phyloP scores from a whole-genome alignment of 106 monocot species.

The Allium sativum region DNA sequence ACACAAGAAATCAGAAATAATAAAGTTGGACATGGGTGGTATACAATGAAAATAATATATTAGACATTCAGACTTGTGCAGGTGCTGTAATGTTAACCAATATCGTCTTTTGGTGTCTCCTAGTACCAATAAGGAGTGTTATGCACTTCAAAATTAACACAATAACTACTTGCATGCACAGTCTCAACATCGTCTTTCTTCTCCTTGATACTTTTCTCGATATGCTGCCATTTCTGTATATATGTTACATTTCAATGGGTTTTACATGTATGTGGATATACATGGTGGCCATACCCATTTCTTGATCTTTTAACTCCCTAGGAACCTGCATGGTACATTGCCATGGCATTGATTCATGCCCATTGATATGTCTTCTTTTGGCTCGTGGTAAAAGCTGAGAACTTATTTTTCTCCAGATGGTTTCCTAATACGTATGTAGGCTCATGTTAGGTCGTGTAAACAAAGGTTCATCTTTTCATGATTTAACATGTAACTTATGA shows the following conservation, averaged over 20 bases:
- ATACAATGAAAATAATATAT: conserved; percentile 50
- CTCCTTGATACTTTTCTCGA: conserved; percentile 62
- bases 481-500: no score
- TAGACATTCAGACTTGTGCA: conserved; percentile 28
- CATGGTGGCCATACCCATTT: conserved; percentile 96
- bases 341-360: conserved; percentile 55
- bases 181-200: conserved; percentile 42
- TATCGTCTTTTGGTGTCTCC: conserved; percentile 44
- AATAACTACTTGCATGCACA: conserved; percentile 35
- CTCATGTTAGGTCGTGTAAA: no score
- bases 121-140: conserved; percentile 25
- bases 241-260: conserved; percentile 86
- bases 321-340: conserved; percentile 65
- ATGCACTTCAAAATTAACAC: conserved; percentile 17
- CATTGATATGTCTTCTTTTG: conserved; percentile 53
- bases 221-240: conserved; percentile 67
- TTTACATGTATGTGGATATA: conserved; percentile 72
- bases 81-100: conserved; percentile 33
- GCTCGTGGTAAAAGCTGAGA: conserved; percentile 49
- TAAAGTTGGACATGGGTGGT: conserved; percentile 44
- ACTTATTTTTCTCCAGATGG: conserved; percentile 28
- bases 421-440: conserved; percentile 25
- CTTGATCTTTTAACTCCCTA: conserved; percentile 61
- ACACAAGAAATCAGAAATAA: conserved; percentile 10
- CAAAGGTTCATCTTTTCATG: no score